phyloP scores from a whole-genome alignment of 495 filamentous ascomycete species.

The Annulohypoxylon nitens region DNA sequence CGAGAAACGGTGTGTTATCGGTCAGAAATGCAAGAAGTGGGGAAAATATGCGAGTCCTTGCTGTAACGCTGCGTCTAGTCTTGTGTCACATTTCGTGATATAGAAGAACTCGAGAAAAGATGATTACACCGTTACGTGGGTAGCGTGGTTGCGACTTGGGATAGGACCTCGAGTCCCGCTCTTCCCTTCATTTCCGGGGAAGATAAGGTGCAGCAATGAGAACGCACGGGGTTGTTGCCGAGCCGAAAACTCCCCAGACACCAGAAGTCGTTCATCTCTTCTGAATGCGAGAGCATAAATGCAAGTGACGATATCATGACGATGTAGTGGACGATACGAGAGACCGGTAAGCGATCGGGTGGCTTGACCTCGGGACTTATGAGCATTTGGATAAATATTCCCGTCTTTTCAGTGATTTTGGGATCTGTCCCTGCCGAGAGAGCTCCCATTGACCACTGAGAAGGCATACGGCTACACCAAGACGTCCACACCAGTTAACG shows the following conservation, averaged over 20 bases:
- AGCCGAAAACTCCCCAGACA: slow-evolving; percentile 6
- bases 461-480: slow-evolving; percentile 7
- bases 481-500: slow-evolving; percentile 16
- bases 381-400: slow-evolving; percentile 9
- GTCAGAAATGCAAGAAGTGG: slow-evolving; percentile 25
- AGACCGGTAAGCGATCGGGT: slow-evolving; percentile 5
- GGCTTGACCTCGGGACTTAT: slow-evolving; percentile 15
- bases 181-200: slow-evolving; percentile 18
- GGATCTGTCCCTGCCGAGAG: slow-evolving; percentile 19
- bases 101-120: slow-evolving; percentile 2
- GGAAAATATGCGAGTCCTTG: slow-evolving; percentile 34
- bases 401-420: slow-evolving; percentile 5
- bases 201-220: slow-evolving; percentile 31
- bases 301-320: slow-evolving; percentile 35
- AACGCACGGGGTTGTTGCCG: slow-evolving; percentile 24
- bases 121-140: slow-evolving; percentile 13
- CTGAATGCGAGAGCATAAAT: slow-evolving; percentile 25
- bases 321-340: slow-evolving; percentile 18
- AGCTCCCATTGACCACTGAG: slow-evolving; percentile 6
- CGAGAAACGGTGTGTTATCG: slow-evolving; percentile 18
- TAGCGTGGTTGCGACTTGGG: slow-evolving; percentile 22
- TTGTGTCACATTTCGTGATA: slow-evolving; percentile 35
- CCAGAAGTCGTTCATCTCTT: slow-evolving; percentile 4
- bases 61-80: slow-evolving; percentile 27
- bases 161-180: slow-evolving; percentile 8